Conservation (phyloP, 257 asterid genomes). For the Avicennia marina region DNA sequence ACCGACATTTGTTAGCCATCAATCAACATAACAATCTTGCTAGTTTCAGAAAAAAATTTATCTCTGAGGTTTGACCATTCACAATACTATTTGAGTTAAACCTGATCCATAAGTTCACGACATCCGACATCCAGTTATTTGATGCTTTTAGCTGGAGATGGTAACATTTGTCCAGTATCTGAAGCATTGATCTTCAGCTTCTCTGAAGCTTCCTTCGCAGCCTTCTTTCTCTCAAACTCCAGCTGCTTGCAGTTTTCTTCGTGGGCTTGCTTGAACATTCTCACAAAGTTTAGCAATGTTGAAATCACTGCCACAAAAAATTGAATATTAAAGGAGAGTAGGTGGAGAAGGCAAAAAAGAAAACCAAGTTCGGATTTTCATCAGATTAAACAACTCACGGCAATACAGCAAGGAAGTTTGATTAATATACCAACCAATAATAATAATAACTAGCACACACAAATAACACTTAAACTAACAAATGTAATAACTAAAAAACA, state of each 20-base stretch:
- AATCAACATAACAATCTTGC: not conserved
- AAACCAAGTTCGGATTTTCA: not conserved
- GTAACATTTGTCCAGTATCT: slow-evolving; percentile 34
- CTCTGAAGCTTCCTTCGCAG: slow-evolving; percentile 78
- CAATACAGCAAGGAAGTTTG: not conserved
- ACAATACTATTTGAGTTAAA: not conserved
- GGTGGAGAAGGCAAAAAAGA: slow-evolving; percentile 2
- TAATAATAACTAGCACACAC: too few species aligned
- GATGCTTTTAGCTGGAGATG: slow-evolving; percentile 27
- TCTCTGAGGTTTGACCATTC: not conserved
- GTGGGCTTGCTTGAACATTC: slow-evolving; percentile 75
- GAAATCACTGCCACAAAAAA: slow-evolving; percentile 48
- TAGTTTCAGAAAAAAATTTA: not conserved
- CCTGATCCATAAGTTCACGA: not conserved
- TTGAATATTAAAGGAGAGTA: not conserved
- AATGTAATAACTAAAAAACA: too few species aligned
- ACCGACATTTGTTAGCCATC: not conserved
- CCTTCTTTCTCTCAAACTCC: slow-evolving; percentile 79
- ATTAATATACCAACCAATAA: too few species aligned
- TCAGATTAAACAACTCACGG: not conserved
- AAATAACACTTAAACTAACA: too few species aligned
- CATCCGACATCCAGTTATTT: slow-evolving; percentile 18
- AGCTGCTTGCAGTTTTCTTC: slow-evolving; percentile 87
- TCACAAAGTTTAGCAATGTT: slow-evolving; percentile 73
- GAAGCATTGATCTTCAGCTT: slow-evolving; percentile 39